Percentiles rank a stretch among this genome's conserved stretches.
Conservation (phyloP, 2,329 filamentous ascomycete species). For the Cladosporium sp. region DNA sequence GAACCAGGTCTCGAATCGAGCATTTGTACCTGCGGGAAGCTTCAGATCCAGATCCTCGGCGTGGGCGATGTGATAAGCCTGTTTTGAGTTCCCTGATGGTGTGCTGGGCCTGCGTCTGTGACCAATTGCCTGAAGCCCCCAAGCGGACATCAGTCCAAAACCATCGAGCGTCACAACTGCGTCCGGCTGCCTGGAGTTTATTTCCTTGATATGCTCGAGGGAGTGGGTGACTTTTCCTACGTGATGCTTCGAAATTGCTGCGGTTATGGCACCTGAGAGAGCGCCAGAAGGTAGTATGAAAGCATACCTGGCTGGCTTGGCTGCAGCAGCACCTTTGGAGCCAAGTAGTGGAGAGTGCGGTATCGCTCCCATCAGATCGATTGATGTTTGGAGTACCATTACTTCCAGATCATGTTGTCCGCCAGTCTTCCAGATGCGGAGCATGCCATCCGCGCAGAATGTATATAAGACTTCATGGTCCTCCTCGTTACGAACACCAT, state of each 20-base stretch:
- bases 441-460: conserved; percentile 73
- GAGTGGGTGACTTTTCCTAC: conserved; percentile 62
- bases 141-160: conserved; percentile 83
- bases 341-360: conserved; percentile 32
- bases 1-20: conserved; percentile 31
- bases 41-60: conserved; percentile 57
- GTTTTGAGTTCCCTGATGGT: conserved; percentile 44
- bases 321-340: conserved; percentile 34
- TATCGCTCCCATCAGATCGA: conserved; percentile 74
- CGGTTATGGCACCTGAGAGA: conserved; percentile 65
- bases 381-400: conserved; percentile 75
- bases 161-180: conserved; percentile 83
- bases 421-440: conserved; percentile 80
- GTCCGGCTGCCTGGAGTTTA: conserved; percentile 83
- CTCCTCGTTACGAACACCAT: conserved; percentile 30
- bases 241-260: conserved; percentile 51
- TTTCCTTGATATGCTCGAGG: conserved; percentile 79
- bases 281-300: conserved; percentile 83
- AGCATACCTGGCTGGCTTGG: conserved; percentile 58
- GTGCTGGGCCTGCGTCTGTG: conserved; percentile 57
- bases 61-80: conserved; percentile 84
- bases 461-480: conserved; percentile 86
- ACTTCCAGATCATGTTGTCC: conserved; percentile 71
- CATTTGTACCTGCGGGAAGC: conserved; percentile 22
- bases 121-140: conserved; percentile 86